These are phyloP conservation scores for Mollisiaceae sp. DNA, from an alignment of 2,329 filamentous ascomycete genomes.

Conservation along the genomic window DNA sequence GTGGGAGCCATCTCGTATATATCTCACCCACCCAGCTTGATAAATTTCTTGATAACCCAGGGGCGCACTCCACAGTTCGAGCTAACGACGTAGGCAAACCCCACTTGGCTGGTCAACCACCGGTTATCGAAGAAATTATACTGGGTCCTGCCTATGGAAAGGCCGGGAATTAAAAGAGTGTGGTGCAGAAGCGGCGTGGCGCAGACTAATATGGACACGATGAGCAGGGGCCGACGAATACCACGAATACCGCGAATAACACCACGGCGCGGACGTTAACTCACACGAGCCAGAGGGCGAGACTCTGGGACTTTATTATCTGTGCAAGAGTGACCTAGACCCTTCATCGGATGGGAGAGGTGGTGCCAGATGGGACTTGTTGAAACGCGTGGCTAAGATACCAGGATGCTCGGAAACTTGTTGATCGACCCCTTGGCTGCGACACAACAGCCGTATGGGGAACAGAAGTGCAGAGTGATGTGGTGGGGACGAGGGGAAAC, in stretches of 20 bases:
- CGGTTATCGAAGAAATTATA: constrained; percentile 1
- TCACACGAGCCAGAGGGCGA: neutral
- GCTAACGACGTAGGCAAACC: constrained; percentile 2
- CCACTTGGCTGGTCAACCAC: neutral
- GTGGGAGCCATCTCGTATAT: constrained; percentile 8
- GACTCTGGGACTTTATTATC: neutral
- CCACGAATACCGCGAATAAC: neutral
- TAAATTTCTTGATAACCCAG: constrained; percentile 7
- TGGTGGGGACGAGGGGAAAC: neutral
- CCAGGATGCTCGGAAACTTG: neutral
- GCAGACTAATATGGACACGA: constrained; percentile 1
- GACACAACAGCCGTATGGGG: constrained; percentile 4
- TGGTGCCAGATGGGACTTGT: neutral
- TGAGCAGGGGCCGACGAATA: constrained; percentile 7
- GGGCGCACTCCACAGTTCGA: neutral
- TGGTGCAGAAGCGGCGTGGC: neutral
- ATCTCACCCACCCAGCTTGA: neutral
- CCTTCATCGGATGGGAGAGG: neutral
- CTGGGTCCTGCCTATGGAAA: neutral
- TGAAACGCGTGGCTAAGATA: neutral
- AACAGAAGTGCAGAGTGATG: neutral
- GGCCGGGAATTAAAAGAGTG: neutral
- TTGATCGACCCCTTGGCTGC: neutral
- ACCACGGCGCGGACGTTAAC: neutral
- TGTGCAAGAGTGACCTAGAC: neutral